phyloP scores from a whole-genome alignment of 441 rosid species.

The Brassica balearica region DNA sequence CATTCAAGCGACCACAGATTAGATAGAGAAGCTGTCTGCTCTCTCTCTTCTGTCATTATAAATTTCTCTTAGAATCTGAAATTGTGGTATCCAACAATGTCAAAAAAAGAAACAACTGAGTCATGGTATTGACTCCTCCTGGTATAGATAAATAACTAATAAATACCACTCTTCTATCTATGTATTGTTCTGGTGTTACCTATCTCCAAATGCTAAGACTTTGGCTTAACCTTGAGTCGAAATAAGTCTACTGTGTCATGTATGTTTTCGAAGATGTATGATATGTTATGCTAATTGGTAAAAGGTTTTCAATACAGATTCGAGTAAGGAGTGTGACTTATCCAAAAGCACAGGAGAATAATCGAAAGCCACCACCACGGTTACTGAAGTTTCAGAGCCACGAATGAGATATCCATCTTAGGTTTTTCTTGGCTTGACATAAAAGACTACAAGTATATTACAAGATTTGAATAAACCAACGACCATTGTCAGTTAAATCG shows the following conservation, averaged over 20 bases:
- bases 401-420: constrained; percentile 69
- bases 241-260: constrained; percentile 3
- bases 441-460: constrained; percentile 44
- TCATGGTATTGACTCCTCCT: constrained; percentile 29
- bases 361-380: constrained; percentile 27
- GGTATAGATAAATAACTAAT: constrained; percentile 24
- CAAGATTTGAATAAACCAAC: constrained; percentile 15
- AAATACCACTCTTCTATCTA: constrained; percentile 24
- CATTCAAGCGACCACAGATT: constrained; percentile 64
- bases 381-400: constrained; percentile 66
- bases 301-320: constrained; percentile 40
- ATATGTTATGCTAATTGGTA: constrained; percentile 34
- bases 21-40: constrained; percentile 63
- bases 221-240: background rate
- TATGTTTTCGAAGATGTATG: constrained; percentile 22
- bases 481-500: background rate
- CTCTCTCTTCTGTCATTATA: constrained; percentile 87
- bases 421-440: constrained; percentile 64
- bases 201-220: background rate
- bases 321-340: constrained; percentile 38
- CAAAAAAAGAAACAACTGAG: constrained; percentile 19
- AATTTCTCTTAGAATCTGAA: constrained; percentile 4
- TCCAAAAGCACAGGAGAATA: constrained; percentile 37
- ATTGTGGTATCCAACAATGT: constrained; percentile 29
- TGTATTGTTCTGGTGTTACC: constrained; percentile 13